Evolutionary conservation across 371 early-diverging fungal genomes (phyloP), one percentile per base, ranked within the genome.

Genomic region (Mucor circinelloides): DNA sequence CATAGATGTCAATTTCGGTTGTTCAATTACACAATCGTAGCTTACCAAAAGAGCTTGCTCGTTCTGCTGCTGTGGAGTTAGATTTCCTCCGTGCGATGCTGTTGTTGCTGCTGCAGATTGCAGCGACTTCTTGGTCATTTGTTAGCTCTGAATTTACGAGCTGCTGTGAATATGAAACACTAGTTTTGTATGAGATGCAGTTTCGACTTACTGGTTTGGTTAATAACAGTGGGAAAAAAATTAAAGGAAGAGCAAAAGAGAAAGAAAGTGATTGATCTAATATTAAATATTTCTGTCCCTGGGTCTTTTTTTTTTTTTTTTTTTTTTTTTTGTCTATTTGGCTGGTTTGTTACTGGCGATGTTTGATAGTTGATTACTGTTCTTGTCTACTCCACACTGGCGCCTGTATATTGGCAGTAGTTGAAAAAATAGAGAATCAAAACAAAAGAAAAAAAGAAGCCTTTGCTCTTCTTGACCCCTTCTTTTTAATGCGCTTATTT

Each of bases 41-140:
- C 36, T 63, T 71, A 71, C 71, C 63, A 59, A 54, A 8, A 63
- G 21, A 17, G 63, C 58, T 25, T 71, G 71, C 13, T 71, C 71
- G 31, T 71, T 58, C 13, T 71, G 67, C 25, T 59, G 58, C 30
- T 67, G 58, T 13, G 63, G 58, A 48, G 68, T 34, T 36, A 68
- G 36, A 46, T 52, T 52, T 52, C 55, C 44, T 28, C 40, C 36
- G 21, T 68, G 68, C 17, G n/a, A 19, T 42, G 42, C 25, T 31
- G 56, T 19, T 6, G 56, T 7, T n/a, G 31, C 3, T 28, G 56
- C 6, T 3, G 54, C 15, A 8, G 54, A 25, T 32, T 56, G 32
- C 31, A 31, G 19, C 25, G 56, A 15, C 17, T 56, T 56, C 6
- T 56, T 56, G 15, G 56, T 56, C 56, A 56, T 56, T 31, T 56